phyloP scores from a whole-genome alignment of 2,329 filamentous ascomycete species.

The Cadophora malorum region DNA sequence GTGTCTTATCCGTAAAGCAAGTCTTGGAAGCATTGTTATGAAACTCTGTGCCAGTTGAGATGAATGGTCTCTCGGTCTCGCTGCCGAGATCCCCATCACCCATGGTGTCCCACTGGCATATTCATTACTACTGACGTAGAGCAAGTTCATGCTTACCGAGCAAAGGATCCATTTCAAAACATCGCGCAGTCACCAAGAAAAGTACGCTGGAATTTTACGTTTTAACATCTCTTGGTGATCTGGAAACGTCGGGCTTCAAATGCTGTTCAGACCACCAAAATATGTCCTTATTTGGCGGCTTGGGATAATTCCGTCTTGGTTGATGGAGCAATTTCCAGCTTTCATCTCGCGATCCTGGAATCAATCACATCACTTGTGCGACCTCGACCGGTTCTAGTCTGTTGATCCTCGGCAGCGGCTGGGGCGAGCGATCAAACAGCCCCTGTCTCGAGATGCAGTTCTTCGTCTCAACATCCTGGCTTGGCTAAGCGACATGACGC shows the following conservation, averaged over 20 bases:
- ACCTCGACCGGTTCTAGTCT: too few relatives aligned
- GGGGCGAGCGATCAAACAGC: constrained; percentile 12
- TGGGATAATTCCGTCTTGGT: not conserved
- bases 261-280: not conserved
- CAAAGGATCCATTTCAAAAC: not conserved
- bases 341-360: not conserved
- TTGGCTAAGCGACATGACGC: constrained; percentile 9
- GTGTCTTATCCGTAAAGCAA: not conserved
- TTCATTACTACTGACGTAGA: not conserved
- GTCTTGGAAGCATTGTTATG: too few relatives aligned
- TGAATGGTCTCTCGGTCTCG: not conserved
- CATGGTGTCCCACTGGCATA: not conserved
- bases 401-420: constrained; percentile 6
- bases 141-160: constrained; percentile 8
- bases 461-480: constrained; percentile 19
- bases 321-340: not conserved
- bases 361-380: not conserved
- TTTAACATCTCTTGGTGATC: not conserved
- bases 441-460: constrained; percentile 16
- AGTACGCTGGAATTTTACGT: not conserved
- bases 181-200: not conserved
- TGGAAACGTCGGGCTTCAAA: constrained; percentile 11
- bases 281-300: not conserved
- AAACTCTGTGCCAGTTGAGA: not conserved
- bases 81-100: not conserved